A percentile compares a stretch with the other conserved stretches of the same genome.
These are phyloP conservation scores for Geoglossum cookeanum DNA, from an alignment of 2,329 filamentous ascomycete species.

Conservation along the genomic window DNA sequence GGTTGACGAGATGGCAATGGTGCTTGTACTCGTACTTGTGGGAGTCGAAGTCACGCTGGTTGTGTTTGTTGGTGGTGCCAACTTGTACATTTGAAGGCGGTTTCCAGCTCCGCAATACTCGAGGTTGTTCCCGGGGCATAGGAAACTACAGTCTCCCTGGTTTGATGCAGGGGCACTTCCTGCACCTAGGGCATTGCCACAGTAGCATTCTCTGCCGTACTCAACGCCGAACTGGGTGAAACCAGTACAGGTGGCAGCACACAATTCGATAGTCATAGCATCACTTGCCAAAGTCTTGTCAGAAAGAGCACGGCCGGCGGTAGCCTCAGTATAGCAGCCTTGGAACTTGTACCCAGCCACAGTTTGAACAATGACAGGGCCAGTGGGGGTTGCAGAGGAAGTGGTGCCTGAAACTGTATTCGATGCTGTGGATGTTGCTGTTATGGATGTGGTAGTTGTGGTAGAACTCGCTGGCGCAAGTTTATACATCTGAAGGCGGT, in stretches of 20 bases:
- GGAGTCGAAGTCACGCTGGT: neutral
- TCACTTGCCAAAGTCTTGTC: neutral
- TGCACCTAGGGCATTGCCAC: conserved; percentile 4
- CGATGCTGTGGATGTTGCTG: neutral
- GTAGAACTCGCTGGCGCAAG: neutral
- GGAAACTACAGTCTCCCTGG: neutral
- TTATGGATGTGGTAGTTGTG: no score
- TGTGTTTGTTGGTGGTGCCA: neutral
- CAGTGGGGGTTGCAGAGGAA: neutral
- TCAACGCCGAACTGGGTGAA: neutral
- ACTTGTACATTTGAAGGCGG: conserved; percentile 9
- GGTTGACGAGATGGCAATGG: neutral
- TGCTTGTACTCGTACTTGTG: no score
- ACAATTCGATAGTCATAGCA: conserved; percentile 1
- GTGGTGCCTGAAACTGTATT: no score
- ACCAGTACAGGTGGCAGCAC: neutral
- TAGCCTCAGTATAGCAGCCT: conserved; percentile 1
- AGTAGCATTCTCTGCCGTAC: conserved; percentile 5
- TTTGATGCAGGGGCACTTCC: conserved; percentile 2
- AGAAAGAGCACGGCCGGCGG: neutral
- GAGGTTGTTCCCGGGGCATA: conserved; percentile 8
- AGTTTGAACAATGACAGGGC: neutral
- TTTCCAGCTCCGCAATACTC: conserved; percentile 7
- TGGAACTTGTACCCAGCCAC: neutral
- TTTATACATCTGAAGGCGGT: conserved; percentile 10